These are phyloP conservation scores for Penstemon newberryi DNA, from an alignment of 257 asterid genomes.

Conservation along the genomic window DNA sequence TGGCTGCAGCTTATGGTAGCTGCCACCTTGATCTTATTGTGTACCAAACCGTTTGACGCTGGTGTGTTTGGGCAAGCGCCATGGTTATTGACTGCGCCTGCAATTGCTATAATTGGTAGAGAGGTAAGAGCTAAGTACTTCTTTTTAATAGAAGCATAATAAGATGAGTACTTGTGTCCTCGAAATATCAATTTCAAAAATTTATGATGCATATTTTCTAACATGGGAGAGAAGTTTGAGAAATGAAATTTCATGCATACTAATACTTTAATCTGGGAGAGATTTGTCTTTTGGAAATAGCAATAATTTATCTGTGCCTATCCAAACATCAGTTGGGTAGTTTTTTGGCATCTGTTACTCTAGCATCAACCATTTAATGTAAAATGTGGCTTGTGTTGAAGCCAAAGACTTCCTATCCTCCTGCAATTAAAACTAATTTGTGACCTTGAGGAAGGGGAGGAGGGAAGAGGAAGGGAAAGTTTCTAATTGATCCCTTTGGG, in stretches of 20 bases:
- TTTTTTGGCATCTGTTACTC: neutral
- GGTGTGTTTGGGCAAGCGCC: constrained; percentile 70
- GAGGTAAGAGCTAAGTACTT: constrained; percentile 55
- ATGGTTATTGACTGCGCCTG: constrained; percentile 87
- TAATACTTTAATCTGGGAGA: neutral
- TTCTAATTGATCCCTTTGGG: neutral
- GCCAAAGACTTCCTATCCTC: constrained; percentile 4
- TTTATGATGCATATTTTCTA: too few species aligned
- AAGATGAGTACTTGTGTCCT: constrained; percentile 17
- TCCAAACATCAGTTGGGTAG: neutral
- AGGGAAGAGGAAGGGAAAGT: neutral
- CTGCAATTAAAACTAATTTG: neutral
- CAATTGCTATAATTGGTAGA: constrained; percentile 90
- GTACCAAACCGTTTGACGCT: constrained; percentile 76
- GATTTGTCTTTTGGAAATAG: neutral
- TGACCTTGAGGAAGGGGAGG: constrained; percentile 2
- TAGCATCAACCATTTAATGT: neutral
- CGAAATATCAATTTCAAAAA: constrained; percentile 7
- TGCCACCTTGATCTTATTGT: constrained; percentile 86
- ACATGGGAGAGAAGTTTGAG: too few species aligned
- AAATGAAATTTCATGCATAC: neutral
- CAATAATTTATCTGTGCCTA: neutral
- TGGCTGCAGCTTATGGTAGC: constrained; percentile 94
- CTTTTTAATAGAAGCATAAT: neutral
- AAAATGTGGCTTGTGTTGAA: constrained; percentile 11